phyloP scores from a whole-genome alignment of 2,329 filamentous ascomycete genomes.

The Monosporascus cannonballus region DNA sequence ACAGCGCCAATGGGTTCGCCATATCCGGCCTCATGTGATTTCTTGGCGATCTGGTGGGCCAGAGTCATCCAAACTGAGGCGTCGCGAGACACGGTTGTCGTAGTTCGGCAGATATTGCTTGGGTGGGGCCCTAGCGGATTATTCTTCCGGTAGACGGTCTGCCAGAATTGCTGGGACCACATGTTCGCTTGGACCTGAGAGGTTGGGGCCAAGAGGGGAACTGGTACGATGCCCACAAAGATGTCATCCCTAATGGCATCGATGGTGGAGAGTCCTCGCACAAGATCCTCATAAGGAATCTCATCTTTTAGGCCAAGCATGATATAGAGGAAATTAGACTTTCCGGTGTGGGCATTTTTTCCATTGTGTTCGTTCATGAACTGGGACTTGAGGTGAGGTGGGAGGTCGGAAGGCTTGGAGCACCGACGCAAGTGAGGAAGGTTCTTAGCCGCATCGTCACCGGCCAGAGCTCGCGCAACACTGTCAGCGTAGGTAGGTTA shows the following conservation, averaged over 20 bases:
- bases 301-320: conserved; percentile 46
- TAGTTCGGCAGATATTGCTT: conserved; percentile 62
- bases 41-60: conserved; percentile 56
- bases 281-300: conserved; percentile 48
- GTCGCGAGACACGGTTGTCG: conserved; percentile 60
- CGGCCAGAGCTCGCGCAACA: conserved; percentile 49
- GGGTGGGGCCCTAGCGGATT: conserved; percentile 83
- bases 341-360: conserved; percentile 51
- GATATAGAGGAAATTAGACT: conserved; percentile 56
- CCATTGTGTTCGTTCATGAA: conserved; percentile 56
- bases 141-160: conserved; percentile 78
- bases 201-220: conserved; percentile 68
- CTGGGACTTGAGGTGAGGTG: conserved; percentile 55
- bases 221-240: conserved; percentile 57
- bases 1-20: conserved; percentile 71
- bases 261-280: conserved; percentile 38
- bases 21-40: conserved; percentile 50
- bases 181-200: conserved; percentile 67
- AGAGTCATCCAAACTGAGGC: conserved; percentile 62
- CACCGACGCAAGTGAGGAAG: conserved; percentile 70
- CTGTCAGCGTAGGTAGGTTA: conserved; percentile 32
- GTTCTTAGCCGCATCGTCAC: conserved; percentile 57
- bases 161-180: conserved; percentile 77
- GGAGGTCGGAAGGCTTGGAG: conserved; percentile 64
- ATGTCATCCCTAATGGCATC: conserved; percentile 46